Conservation (phyloP, 1,139 yeast species). For the Lodderomyces pseudojiufengensis region DNA sequence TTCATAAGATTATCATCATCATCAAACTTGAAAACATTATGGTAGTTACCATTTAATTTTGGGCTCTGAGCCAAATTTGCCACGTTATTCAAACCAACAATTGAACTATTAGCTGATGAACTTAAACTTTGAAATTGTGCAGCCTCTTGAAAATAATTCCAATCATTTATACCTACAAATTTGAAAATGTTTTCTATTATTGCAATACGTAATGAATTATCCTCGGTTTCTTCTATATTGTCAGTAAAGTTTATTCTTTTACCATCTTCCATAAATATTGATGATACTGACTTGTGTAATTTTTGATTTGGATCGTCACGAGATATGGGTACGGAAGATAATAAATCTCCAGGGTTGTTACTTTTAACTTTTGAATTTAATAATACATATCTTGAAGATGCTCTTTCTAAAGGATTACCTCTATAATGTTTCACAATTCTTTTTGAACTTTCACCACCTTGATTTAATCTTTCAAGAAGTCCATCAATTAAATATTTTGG, state of each 20-base stretch:
- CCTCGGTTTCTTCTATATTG: slow-evolving; percentile 72
- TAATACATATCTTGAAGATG: slow-evolving; percentile 59
- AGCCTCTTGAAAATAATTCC: slow-evolving; percentile 9
- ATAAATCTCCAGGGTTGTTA: slow-evolving; percentile 77
- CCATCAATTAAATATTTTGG: slow-evolving; percentile 65
- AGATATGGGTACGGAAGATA: slow-evolving; percentile 78
- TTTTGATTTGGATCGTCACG: slow-evolving; percentile 29
- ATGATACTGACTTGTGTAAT: slow-evolving; percentile 7
- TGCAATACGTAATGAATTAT: slow-evolving; percentile 63
- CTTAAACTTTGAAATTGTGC: slow-evolving; percentile 8
- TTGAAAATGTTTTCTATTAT: slow-evolving; percentile 73
- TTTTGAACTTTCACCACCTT: slow-evolving; percentile 1
- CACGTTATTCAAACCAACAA: slow-evolving; percentile 7
- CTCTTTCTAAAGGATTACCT: slow-evolving; percentile 10
- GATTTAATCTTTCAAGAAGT: slow-evolving; percentile 42
- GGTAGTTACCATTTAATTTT: slow-evolving; percentile 6
- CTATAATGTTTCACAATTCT: slow-evolving; percentile 6
- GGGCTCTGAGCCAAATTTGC: slow-evolving; percentile 6
- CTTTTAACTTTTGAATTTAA: slow-evolving; percentile 56
- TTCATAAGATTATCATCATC: slow-evolving; percentile 10
- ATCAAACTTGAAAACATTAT: slow-evolving; percentile 5
- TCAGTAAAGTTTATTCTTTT: slow-evolving; percentile 39
- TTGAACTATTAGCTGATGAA: slow-evolving; percentile 10
- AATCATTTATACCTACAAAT: slow-evolving; percentile 62
- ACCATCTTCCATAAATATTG: slow-evolving; percentile 4